Base-by-base conservation (phyloP, 441 rosid species). In the Iberis amara region DNA sequence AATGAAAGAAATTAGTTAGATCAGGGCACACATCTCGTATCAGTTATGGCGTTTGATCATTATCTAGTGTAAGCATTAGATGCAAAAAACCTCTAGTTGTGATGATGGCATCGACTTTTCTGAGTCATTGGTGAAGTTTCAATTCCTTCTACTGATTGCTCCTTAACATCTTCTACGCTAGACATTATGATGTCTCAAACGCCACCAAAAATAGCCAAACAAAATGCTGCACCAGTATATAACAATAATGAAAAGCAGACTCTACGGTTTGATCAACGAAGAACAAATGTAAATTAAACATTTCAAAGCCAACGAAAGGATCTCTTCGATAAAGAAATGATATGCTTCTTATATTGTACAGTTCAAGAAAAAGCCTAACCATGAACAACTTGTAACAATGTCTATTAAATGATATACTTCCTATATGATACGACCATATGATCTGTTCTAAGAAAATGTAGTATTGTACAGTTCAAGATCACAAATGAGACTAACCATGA, bases 151-250 rank as follows among this genome's bases (percentile, higher is more conserved):
- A 61, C 74, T 43, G 52, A 74, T 43, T 68, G 82, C 46, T 64
- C 86, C 62, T 79, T 82, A 47, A 50, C 68, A 53, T 79, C 78
- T 72, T 77, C 95, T 73, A 62, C 78, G 62, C 66, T 76, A 54
- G 86, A 81, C 85, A 76, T 74, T 50, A 33, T 55, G 37, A 57
- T 65, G 60, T 45, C 63, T 62, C 57, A 39, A 47, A 38, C 64
- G 21, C 60, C 51, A 24, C 75, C 62, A 57, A 55, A 55, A 18
- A 18, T 3, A 18, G 3, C 52, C 55, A 12, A 44, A 47, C 2
- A 11, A 18, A 42, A 30, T 47, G 58, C 66, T 51, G 50, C 64
- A 47, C 30, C 0, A 26, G 30, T 26, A 26, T 26, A 26, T 26
- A 26, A 4, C 39, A 62, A 18, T 52, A 46, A 52, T 49, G 7